Base-by-base conservation (phyloP, 371 early-diverging fungal genomes). In the Zancudomyces culisetae region DNA sequence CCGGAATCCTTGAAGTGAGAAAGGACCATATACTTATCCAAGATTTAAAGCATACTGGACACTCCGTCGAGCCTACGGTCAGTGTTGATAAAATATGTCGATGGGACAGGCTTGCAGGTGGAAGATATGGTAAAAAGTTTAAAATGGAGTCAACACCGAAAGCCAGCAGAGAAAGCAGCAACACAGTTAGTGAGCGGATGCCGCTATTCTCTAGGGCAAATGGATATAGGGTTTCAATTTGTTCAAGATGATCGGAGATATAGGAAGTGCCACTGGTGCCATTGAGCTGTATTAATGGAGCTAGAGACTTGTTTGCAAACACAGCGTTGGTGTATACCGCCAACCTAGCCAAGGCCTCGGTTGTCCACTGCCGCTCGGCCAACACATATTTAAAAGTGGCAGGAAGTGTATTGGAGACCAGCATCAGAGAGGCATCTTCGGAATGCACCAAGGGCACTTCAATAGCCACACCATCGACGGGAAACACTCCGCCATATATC, bases 41-140 rank as follows among this genome's bases (percentile, higher is more conserved):
- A 50, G 52, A 54, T 15, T 45, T 45, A 20, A 60, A 64, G 45
- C 90, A 90, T 2, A 84, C 86, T 29, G 90, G 90, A 55, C 90
- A 90, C 42, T 81, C 85, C 10, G 69, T 77, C 75, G 21, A 70
- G 68, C 3, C 67, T 65, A 54, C 79, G 73, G 13, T 62, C 60
- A 40, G 64, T 67, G 15, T 69, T 70, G 20, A 49, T 47, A 52
- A 4, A 12, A 21, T 49, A 23, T n/a, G n/a, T n/a, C n/a, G n/a
- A n/a, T n/a, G n/a, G n/a, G n/a, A n/a, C n/a, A n/a, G n/a, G n/a
- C n/a, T n/a, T n/a, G n/a, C n/a, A n/a, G n/a, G n/a, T n/a, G n/a
- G n/a, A n/a, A n/a, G n/a, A n/a, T n/a, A n/a, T n/a, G n/a, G n/a
- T n/a, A n/a, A n/a, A n/a, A n/a, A n/a, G n/a, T n/a, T n/a, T n/a